Conservation (phyloP, 1,284 basidiomycete genomes). For the Sphagnurus paluster region DNA sequence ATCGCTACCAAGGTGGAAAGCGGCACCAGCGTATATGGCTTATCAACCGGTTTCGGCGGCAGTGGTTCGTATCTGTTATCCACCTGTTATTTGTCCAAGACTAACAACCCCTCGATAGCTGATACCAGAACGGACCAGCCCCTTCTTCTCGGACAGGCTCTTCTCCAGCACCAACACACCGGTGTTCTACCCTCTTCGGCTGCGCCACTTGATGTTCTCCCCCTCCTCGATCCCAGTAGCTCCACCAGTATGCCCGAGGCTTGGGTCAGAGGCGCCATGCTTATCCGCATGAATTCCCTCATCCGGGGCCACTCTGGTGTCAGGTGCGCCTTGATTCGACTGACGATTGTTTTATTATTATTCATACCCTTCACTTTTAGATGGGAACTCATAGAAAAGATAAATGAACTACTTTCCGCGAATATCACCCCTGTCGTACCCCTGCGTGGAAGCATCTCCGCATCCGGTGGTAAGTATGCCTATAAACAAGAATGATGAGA, state of each 20-base stretch:
- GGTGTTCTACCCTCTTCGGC: conserved; percentile 61
- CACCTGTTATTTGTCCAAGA: conserved; percentile 24
- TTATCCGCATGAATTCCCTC: conserved; percentile 57
- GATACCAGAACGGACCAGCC: conserved; percentile 49
- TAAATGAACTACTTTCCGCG: conserved; percentile 68
- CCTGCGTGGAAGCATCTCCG: conserved; percentile 78
- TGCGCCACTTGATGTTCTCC: conserved; percentile 40
- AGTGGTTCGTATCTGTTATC: conserved; percentile 52
- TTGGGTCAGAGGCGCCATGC: conserved; percentile 81
- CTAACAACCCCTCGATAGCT: conserved; percentile 43
- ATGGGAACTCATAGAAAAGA: conserved; percentile 80
- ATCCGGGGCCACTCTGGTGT: conserved; percentile 25
- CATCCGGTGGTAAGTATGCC: conserved; percentile 63
- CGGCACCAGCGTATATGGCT: conserved; percentile 75
- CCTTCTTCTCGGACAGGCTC: conserved; percentile 62
- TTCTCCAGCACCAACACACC: conserved; percentile 77
- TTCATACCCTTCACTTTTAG: conserved; percentile 32
- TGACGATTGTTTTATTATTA: conserved; percentile 7
- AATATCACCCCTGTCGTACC: conserved; percentile 82
- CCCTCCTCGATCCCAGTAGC: conserved; percentile 56
- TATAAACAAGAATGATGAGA: background rate
- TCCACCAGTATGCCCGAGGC: conserved; percentile 75
- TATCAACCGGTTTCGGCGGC: conserved; percentile 80
- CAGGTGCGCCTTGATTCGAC: conserved; percentile 17
- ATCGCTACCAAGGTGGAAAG: conserved; percentile 68